Percentiles rank a stretch among this genome's conserved stretches.
Evolutionary conservation across 73 alveolate genomes (phyloP).

Genomic region (Paramecium sexaurelia): DNA sequence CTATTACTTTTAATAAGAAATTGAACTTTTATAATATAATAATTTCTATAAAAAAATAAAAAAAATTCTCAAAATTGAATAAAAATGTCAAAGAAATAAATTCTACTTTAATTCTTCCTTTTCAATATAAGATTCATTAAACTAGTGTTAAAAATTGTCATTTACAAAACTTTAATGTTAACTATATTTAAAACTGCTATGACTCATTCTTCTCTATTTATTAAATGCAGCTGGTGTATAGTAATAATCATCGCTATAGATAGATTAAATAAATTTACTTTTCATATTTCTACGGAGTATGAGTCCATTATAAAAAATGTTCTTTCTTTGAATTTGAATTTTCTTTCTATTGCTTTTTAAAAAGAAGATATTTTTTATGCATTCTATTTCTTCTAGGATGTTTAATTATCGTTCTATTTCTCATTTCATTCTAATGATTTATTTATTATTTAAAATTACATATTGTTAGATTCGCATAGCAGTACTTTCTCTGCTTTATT

Average conservation of each 20-base stretch:
- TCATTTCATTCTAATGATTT: not conserved
- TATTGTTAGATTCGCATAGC: not conserved
- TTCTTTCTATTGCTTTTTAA: not conserved
- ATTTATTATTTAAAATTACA: not conserved
- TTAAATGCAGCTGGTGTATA: constrained; percentile 51
- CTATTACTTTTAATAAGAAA: no score
- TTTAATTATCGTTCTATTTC: not conserved
- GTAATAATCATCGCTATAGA: not conserved
- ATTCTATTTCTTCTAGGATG: constrained; percentile 60
- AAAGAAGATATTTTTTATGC: constrained; percentile 37
- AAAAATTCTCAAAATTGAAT: not conserved
- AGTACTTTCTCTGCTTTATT: constrained; percentile 6
- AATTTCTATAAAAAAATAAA: not conserved
- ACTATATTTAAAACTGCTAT: not conserved
- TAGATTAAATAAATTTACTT: not conserved
- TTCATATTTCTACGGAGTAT: constrained; percentile 23
- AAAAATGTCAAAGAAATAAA: constrained; percentile 9
- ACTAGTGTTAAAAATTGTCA: not conserved
- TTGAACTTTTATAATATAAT: no score
- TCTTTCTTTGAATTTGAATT: not conserved
- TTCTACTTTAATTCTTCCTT: not conserved
- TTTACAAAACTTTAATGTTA: not conserved
- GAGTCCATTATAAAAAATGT: not conserved
- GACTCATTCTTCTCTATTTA: not conserved
- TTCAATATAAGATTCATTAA: not conserved